phyloP scores from a whole-genome alignment of 2,329 filamentous ascomycete genomes.

The Venturia pyrina region DNA sequence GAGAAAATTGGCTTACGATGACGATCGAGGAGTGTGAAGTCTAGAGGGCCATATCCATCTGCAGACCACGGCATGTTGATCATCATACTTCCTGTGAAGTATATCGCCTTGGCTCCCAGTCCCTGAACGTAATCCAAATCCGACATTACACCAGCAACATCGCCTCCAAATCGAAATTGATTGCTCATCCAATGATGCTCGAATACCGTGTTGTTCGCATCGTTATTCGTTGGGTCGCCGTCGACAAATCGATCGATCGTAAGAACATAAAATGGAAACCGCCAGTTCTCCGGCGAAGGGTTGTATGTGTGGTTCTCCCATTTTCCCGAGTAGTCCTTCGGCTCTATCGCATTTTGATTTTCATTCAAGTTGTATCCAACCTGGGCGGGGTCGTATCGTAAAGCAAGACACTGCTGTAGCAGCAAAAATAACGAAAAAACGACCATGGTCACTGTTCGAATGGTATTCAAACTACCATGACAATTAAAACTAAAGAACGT shows the following conservation, averaged over 20 bases:
- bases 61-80: constrained; percentile 55
- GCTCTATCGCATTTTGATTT: neutral
- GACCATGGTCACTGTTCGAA: neutral
- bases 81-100: constrained; percentile 50
- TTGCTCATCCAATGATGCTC: constrained; percentile 49
- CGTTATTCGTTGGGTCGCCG: constrained; percentile 52
- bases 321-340: neutral
- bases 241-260: constrained; percentile 37
- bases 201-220: constrained; percentile 48
- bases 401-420: constrained; percentile 5
- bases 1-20: constrained; percentile 32
- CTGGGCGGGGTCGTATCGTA: neutral
- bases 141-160: constrained; percentile 46
- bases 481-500: neutral
- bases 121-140: constrained; percentile 54
- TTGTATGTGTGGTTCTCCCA: constrained; percentile 33
- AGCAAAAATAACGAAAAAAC: neutral
- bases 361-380: constrained; percentile 6
- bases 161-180: constrained; percentile 52
- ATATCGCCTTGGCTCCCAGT: constrained; percentile 37
- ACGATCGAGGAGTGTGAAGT: constrained; percentile 50
- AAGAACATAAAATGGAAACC: constrained; percentile 53
- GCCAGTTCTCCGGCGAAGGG: constrained; percentile 49
- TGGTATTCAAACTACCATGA: neutral
- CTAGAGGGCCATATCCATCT: constrained; percentile 46